Conservation (phyloP, 495 filamentous ascomycete genomes). For the Penicillium roqueforti region DNA sequence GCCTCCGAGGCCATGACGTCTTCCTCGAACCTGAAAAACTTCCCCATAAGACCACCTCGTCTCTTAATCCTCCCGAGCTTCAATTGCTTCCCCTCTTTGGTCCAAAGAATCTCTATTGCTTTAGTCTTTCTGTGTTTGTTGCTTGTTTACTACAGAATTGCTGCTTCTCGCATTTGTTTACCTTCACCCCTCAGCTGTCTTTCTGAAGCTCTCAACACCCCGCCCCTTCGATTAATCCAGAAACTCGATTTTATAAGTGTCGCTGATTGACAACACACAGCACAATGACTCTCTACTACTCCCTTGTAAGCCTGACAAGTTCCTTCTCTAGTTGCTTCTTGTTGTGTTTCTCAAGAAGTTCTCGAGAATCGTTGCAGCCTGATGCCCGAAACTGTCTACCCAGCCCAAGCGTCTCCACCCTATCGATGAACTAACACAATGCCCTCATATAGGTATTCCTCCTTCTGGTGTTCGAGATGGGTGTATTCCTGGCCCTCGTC, state of each 20-base stretch:
- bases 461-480: slow-evolving; percentile 90
- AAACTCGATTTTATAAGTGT: slow-evolving; percentile 10
- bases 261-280: slow-evolving; percentile 12
- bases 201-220: slow-evolving; percentile 16
- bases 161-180: slow-evolving; percentile 17
- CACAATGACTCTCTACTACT: slow-evolving; percentile 99
- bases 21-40: slow-evolving; percentile 23
- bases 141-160: background rate
- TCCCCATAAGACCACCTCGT: slow-evolving; percentile 31
- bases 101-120: slow-evolving; percentile 6
- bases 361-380: slow-evolving; percentile 20
- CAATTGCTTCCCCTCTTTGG: slow-evolving; percentile 11
- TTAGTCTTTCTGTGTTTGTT: background rate
- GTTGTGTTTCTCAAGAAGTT: background rate
- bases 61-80: slow-evolving; percentile 6
- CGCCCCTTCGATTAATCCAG: slow-evolving; percentile 20
- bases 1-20: slow-evolving; percentile 32
- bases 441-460: slow-evolving; percentile 69
- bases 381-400: slow-evolving; percentile 11
- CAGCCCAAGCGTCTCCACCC: background rate
- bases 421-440: slow-evolving; percentile 8
- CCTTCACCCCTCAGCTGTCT: slow-evolving; percentile 13
- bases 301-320: slow-evolving; percentile 64
- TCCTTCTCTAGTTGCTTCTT: background rate
- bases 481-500: slow-evolving; percentile 85